A percentile compares a stretch with the other conserved stretches of the same genome.
phyloP scores from a whole-genome alignment of 176 grass and related monocot species.

The Triticum turgidum region DNA sequence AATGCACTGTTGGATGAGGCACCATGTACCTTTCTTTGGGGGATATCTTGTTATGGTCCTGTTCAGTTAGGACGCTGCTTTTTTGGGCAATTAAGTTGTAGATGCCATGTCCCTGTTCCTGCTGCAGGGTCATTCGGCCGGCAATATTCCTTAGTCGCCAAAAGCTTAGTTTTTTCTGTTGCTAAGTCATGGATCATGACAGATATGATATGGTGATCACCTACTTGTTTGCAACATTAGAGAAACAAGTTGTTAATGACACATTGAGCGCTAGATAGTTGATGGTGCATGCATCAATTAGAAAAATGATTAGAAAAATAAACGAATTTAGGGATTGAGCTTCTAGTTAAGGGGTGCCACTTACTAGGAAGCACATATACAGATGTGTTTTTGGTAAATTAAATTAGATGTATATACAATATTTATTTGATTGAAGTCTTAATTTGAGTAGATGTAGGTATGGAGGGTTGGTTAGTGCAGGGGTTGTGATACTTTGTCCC shows the following conservation, averaged over 20 bases:
- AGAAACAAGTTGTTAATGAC: background rate
- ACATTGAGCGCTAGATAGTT: background rate
- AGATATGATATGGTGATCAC: background rate
- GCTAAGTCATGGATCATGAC: constrained; percentile 5
- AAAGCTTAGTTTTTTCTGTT: constrained; percentile 26
- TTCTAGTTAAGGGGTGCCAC: background rate
- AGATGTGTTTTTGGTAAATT: background rate
- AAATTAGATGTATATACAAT: background rate
- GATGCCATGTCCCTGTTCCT: constrained; percentile 30
- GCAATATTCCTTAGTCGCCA: constrained; percentile 32
- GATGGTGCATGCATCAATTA: background rate
- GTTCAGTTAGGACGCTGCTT: constrained; percentile 29
- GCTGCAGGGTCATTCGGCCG: constrained; percentile 4
- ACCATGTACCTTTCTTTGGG: constrained; percentile 27
- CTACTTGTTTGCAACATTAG: background rate
- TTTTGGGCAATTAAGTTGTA: constrained; percentile 17
- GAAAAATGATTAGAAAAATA: background rate
- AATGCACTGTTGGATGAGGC: constrained; percentile 6
- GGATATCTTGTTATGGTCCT: constrained; percentile 24
- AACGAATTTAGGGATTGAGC: background rate
- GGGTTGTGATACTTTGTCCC: background rate
- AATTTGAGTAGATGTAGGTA: background rate
- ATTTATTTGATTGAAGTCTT: background rate
- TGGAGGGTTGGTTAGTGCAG: constrained; percentile 1
- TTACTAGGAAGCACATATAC: background rate